A percentile compares a stretch with the other conserved stretches of the same genome.
These are phyloP conservation scores for Lentinula novae-zelandiae DNA, from an alignment of 1,284 basidiomycete genomes.

Conservation along the genomic window DNA sequence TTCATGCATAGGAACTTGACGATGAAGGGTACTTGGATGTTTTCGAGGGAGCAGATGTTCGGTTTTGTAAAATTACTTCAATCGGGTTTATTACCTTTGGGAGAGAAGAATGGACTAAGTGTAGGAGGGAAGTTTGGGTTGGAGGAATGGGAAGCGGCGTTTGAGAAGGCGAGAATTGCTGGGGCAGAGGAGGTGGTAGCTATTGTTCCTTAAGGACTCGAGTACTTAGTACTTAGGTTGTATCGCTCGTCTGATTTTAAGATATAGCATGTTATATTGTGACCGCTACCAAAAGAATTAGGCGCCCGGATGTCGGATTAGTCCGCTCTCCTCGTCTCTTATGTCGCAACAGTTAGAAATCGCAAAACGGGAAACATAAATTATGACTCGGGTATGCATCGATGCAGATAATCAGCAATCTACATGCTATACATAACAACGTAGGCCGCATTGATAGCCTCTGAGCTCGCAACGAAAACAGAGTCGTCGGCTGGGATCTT, in stretches of 20 bases:
- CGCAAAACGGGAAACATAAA: no score
- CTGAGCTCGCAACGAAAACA: slow-evolving; percentile 38
- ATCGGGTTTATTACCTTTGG: background rate
- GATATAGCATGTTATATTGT: no score
- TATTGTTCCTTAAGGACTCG: background rate
- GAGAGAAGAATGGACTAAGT: background rate
- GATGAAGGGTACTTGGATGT: slow-evolving; percentile 3
- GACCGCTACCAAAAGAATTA: no score
- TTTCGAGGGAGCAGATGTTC: background rate
- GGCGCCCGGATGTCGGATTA: no score
- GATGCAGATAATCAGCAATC: background rate
- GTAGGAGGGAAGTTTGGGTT: background rate
- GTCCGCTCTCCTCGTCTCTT: no score
- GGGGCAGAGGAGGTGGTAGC: background rate
- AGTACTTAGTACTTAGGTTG: no score
- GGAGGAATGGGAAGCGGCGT: background rate
- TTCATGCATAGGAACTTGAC: slow-evolving; percentile 1
- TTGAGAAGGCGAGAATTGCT: background rate
- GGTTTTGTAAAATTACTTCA: background rate
- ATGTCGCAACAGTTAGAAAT: no score
- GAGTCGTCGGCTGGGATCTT: slow-evolving; percentile 35
- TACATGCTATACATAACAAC: slow-evolving; percentile 40
- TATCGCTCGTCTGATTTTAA: no score
- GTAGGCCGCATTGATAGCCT: slow-evolving; percentile 45
- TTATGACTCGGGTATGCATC: background rate